These are phyloP conservation scores for Westerdykella sp. DNA, from an alignment of 2,329 filamentous ascomycete genomes.

Conservation along the genomic window DNA sequence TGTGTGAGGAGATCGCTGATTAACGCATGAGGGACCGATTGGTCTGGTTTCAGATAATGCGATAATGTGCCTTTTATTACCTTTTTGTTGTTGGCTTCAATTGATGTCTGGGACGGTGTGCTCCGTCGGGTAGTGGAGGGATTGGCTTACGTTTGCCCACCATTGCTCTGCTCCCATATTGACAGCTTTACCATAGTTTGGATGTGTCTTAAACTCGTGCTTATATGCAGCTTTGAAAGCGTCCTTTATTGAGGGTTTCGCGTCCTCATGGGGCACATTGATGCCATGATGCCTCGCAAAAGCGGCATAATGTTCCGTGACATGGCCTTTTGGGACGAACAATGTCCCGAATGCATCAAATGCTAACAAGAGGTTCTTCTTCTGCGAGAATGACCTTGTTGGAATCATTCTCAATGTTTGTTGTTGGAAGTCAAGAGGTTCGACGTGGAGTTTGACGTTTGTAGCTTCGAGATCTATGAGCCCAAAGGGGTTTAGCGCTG, in stretches of 20 bases:
- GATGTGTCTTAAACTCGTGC: slow-evolving; percentile 41
- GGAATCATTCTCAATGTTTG: slow-evolving; percentile 7
- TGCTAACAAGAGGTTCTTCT: slow-evolving; percentile 50
- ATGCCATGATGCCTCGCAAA: slow-evolving; percentile 50
- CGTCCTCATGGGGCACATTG: slow-evolving; percentile 34
- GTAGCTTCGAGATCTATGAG: slow-evolving; percentile 2
- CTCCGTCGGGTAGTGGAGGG: background rate
- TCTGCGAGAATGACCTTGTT: slow-evolving; percentile 8
- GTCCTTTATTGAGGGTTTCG: slow-evolving; percentile 30
- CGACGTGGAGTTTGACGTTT: background rate
- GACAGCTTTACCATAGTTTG: slow-evolving; percentile 54
- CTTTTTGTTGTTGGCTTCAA: slow-evolving; percentile 32
- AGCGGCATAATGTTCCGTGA: slow-evolving; percentile 50
- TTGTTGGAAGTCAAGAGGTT: background rate
- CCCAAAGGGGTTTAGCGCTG: slow-evolving; percentile 9
- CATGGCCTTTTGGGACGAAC: slow-evolving; percentile 47
- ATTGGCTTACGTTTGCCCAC: slow-evolving; percentile 52
- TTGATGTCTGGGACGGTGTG: slow-evolving; percentile 2
- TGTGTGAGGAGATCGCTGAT: slow-evolving; percentile 46
- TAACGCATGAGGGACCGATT: slow-evolving; percentile 42
- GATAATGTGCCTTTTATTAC: slow-evolving; percentile 48
- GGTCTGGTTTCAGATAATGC: slow-evolving; percentile 18
- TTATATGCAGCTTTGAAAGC: slow-evolving; percentile 44
- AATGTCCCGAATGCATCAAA: slow-evolving; percentile 63
- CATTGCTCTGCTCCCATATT: slow-evolving; percentile 50